Conservation (phyloP, 2,329 filamentous ascomycete genomes). For the Pseudophaeomoniella oleicola region DNA sequence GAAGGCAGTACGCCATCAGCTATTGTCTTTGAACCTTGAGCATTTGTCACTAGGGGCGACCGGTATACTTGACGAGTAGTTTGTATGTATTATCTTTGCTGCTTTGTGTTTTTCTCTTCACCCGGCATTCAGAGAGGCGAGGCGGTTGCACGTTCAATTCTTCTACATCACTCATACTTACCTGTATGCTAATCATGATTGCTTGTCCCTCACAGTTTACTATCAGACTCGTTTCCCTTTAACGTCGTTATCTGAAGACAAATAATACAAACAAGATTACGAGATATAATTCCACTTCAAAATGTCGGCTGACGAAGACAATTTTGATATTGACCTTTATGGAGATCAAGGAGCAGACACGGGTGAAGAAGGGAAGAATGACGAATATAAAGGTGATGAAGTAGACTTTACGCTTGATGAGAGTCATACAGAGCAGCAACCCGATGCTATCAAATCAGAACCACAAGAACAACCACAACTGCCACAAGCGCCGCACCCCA, state of each 20-base stretch:
- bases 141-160: neutral
- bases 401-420: conserved; percentile 26
- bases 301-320: conserved; percentile 47
- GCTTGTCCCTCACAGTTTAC: too few relatives aligned
- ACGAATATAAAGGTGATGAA: conserved; percentile 16
- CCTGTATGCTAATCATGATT: neutral
- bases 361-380: conserved; percentile 25
- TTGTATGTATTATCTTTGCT: neutral
- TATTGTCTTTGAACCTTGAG: too few relatives aligned
- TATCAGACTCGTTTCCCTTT: too few relatives aligned
- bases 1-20: conserved; percentile 10
- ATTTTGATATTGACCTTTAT: conserved; percentile 59
- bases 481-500: conserved; percentile 2
- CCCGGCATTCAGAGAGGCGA: too few relatives aligned
- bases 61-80: too few relatives aligned
- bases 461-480: too few relatives aligned
- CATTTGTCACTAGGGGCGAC: too few relatives aligned
- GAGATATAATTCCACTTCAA: neutral
- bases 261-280: too few relatives aligned
- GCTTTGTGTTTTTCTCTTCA: neutral
- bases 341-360: conserved; percentile 38
- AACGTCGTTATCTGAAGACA: too few relatives aligned
- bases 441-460: conserved; percentile 1
- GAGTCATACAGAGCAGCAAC: conserved; percentile 2
- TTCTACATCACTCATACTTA: neutral